Evolutionary conservation across 1,139 yeast species (phyloP).

Genomic region (Saccharomyces pastorianus): DNA sequence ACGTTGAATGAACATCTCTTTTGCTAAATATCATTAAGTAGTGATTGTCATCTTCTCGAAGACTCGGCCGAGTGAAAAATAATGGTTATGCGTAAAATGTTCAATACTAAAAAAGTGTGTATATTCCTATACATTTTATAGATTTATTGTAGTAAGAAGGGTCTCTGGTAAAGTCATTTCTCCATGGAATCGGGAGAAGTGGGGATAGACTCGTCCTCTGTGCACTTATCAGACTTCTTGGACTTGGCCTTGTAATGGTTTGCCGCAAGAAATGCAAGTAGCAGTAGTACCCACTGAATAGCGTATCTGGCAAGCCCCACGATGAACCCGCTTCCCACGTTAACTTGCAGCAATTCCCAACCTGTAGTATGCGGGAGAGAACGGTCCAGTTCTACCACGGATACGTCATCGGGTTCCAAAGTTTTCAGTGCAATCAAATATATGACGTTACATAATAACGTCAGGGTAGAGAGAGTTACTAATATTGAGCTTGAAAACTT

Average conservation of each 20-base stretch:
- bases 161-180: neutral
- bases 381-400: neutral
- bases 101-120: neutral
- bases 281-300: slow-evolving; percentile 12
- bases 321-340: slow-evolving; percentile 20
- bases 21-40: too few relatives aligned
- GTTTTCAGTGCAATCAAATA: slow-evolving; percentile 13
- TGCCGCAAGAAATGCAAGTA: slow-evolving; percentile 11
- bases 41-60: neutral
- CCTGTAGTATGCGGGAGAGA: neutral
- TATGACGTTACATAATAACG: slow-evolving; percentile 7
- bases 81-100: neutral
- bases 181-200: neutral
- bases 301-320: slow-evolving; percentile 15
- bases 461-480: slow-evolving; percentile 8
- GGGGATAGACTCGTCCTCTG: neutral
- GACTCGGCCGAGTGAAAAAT: neutral
- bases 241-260: slow-evolving; percentile 9
- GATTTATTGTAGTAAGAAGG: neutral
- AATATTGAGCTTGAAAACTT: slow-evolving; percentile 6
- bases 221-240: neutral
- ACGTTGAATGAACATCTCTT: neutral
- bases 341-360: slow-evolving; percentile 17
- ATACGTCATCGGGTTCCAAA: slow-evolving; percentile 13
- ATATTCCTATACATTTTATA: neutral